Base-by-base conservation (phyloP, 2,329 filamentous ascomycete species). In the Xylaria sp. region DNA sequence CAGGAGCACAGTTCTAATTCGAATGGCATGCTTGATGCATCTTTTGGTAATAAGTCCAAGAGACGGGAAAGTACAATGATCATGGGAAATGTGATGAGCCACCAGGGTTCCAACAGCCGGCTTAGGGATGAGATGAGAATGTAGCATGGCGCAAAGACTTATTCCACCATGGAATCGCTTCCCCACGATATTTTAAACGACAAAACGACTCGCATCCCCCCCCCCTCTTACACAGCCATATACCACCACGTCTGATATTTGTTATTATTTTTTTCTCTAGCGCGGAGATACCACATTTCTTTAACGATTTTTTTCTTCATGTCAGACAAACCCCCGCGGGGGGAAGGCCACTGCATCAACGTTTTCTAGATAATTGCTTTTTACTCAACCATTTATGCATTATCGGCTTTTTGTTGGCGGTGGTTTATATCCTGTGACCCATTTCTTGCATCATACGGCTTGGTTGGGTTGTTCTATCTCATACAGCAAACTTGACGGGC, bases 61-160 rank as follows among this genome's bases (percentile, higher is more conserved):
- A 80, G 85, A 51, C 82, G 87, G 52, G 87, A 89, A 74, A 89
- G 87, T 69, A 78, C 80, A 47, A 85, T 89, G 74, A 85, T 87
- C 63, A 81, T 83, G 61, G 78, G 78, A 19, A 78, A 82, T 67
- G 75, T 80, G 69, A 79, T 80, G 33, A 82, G 79, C 56, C 79
- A 81, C 19, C 83, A 85, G 67, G 76, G 76, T 40, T 83, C 82
- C 0, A 83, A 81, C 70, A 85, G 83, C 67, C 83, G 83, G 11
- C 76, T 86, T 35, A 78, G 83, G 38, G 84, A 87, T 64, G 83
- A 86, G 72, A 79, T 79, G n/a, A 80, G 78, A 68, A 70, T 75
- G 69, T 75, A 65, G 72, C 25, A 31, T 43, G 51, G 21, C 19
- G 28, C n/a, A n/a, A 28, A 31, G 2, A 46, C 14, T 38, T 25